Percentiles rank a stretch among this genome's conserved stretches.
These are phyloP conservation scores for Ophiostoma triangulosporum DNA, from an alignment of 2,329 filamentous ascomycete species.

Conservation along the genomic window DNA sequence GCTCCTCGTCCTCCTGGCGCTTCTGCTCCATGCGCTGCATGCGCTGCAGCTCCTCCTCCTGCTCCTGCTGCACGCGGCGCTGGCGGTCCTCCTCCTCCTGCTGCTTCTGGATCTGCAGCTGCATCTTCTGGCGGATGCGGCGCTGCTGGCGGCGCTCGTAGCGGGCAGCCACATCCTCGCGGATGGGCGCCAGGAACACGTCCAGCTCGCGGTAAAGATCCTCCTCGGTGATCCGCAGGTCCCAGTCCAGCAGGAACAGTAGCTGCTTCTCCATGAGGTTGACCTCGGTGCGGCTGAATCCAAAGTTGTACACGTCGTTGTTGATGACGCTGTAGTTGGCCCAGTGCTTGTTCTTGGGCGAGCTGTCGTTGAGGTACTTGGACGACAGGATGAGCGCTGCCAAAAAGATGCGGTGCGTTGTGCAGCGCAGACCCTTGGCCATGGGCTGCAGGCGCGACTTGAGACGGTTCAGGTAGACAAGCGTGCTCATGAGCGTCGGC, in stretches of 20 bases:
- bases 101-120: conserved; percentile 30
- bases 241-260: conserved; percentile 88
- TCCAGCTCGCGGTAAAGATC: conserved; percentile 83
- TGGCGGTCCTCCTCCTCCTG: conserved; percentile 17
- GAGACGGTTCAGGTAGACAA: conserved; percentile 83
- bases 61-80: conserved; percentile 28
- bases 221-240: conserved; percentile 70
- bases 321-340: conserved; percentile 78
- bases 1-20: conserved; percentile 27
- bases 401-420: conserved; percentile 93
- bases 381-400: conserved; percentile 74
- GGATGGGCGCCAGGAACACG: conserved; percentile 76
- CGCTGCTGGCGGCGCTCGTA: conserved; percentile 37
- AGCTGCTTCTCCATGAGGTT: conserved; percentile 99
- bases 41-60: conserved; percentile 10
- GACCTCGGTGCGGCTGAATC: conserved; percentile 88
- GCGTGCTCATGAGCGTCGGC: conserved; percentile 88
- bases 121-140: conserved; percentile 13
- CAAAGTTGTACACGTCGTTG: conserved; percentile 53
- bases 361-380: conserved; percentile 98
- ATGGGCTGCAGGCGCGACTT: conserved; percentile 78
- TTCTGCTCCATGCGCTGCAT: conserved; percentile 27
- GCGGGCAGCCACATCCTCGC: conserved; percentile 40
- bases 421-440: conserved; percentile 92
- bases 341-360: conserved; percentile 99